These are phyloP conservation scores for Cordyceps sp. DNA, from an alignment of 2,329 filamentous ascomycete genomes.

Conservation along the genomic window DNA sequence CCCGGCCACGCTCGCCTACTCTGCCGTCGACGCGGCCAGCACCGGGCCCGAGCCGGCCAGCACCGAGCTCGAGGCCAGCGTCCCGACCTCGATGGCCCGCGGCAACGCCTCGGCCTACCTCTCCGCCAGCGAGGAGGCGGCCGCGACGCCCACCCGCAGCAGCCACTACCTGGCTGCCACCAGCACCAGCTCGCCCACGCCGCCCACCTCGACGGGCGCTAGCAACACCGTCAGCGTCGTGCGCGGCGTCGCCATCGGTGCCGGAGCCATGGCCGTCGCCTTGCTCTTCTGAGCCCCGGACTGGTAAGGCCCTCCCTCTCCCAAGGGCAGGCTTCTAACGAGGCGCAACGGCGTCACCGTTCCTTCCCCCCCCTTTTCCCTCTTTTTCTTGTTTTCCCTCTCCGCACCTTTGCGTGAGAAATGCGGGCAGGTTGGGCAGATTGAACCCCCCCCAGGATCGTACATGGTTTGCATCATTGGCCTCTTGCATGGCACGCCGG, in stretches of 20 bases:
- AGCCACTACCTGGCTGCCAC: slow-evolving; percentile 1
- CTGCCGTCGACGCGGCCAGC: too few relatives aligned
- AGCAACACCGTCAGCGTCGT: slow-evolving; percentile 8
- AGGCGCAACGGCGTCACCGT: too few relatives aligned
- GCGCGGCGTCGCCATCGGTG: slow-evolving; percentile 9
- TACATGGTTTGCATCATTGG: slow-evolving; percentile 4
- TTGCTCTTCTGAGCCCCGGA: slow-evolving; percentile 9
- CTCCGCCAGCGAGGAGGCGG: slow-evolving; percentile 3
- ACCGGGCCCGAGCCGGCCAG: too few relatives aligned
- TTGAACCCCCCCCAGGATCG: slow-evolving; percentile 1
- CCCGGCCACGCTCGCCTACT: too few relatives aligned
- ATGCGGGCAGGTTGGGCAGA: background rate
- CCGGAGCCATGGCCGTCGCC: slow-evolving; percentile 10
- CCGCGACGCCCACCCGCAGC: slow-evolving; percentile 1
- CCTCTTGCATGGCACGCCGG: background rate
- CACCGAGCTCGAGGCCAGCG: too few relatives aligned
- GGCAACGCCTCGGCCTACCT: slow-evolving; percentile 5
- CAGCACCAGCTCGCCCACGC: slow-evolving; percentile 4
- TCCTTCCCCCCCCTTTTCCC: too few relatives aligned
- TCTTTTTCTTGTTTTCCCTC: background rate
- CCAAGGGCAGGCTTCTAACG: too few relatives aligned
- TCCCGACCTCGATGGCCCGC: slow-evolving; percentile 7
- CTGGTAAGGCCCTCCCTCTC: background rate
- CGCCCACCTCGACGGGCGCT: slow-evolving; percentile 14
- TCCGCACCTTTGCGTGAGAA: background rate